Conservation (phyloP, 2,329 filamentous ascomycete species). For the Trichoderma aggressivum region DNA sequence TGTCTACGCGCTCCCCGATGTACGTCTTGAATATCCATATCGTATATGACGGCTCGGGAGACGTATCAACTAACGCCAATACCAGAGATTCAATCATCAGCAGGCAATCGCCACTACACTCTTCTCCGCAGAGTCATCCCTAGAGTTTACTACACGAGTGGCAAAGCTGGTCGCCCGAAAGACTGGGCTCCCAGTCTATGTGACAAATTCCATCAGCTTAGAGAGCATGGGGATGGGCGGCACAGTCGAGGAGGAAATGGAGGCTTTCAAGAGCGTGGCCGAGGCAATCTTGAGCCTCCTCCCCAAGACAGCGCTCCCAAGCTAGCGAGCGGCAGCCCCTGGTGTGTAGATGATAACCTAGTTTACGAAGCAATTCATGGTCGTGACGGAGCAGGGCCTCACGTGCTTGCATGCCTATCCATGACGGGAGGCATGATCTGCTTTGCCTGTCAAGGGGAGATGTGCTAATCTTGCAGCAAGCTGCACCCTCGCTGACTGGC, state of each 20-base stretch:
- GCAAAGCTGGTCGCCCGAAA: slow-evolving; percentile 79
- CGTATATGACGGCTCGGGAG: background rate
- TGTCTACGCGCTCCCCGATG: slow-evolving; percentile 90
- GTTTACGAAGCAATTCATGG: background rate
- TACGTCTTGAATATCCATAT: slow-evolving; percentile 39
- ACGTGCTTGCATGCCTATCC: background rate
- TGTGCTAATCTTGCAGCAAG: background rate
- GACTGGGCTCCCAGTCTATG: slow-evolving; percentile 74
- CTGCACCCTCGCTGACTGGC: background rate
- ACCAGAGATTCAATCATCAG: slow-evolving; percentile 49
- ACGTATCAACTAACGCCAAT: slow-evolving; percentile 9
- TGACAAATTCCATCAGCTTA: slow-evolving; percentile 83
- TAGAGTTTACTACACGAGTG: slow-evolving; percentile 83
- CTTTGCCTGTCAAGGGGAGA: background rate
- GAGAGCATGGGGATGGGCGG: slow-evolving; percentile 70
- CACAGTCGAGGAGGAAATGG: slow-evolving; percentile 90
- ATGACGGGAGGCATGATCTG: background rate
- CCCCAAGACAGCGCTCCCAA: background rate
- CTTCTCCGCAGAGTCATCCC: slow-evolving; percentile 68
- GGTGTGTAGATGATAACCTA: background rate
- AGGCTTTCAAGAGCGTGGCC: slow-evolving; percentile 73
- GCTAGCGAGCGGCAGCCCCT: background rate
- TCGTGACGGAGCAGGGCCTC: background rate
- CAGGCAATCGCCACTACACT: slow-evolving; percentile 75
- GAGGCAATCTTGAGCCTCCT: slow-evolving; percentile 51